Evolutionary conservation across 768 basidiomycete genomes (phyloP), one percentile per base, ranked within the genome.

Genomic region (Rubroboletus satanas): DNA sequence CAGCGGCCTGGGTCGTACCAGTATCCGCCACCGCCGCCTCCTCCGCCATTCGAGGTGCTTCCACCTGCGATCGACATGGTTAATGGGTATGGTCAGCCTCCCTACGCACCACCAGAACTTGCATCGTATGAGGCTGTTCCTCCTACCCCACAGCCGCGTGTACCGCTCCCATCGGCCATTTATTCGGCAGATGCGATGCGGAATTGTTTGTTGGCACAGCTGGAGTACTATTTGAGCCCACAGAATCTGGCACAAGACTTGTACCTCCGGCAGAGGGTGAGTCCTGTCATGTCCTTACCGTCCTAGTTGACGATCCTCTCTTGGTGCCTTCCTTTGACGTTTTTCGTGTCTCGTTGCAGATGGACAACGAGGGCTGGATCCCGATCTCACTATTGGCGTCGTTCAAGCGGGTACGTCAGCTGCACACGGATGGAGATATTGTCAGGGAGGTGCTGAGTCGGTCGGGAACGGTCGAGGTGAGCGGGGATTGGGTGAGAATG

Each of bases 201-300:
- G 46, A 87, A 79, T 63, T 84, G 81, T 66, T 75, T 96, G 28
- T 79, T 96, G 42, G 86, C 83, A 1, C 89, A 96, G 70, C 73
- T 96, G 49, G 95, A 96, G 72, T 97, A 93, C 70, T 98, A 96
- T 74, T 77, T 98, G 61, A 91, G 92, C 62, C 77, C 87, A 52
- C 86, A 97, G 67, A 97, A 96, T 67, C 78, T 98, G 74, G 88
- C 82, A n/a, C 83, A 85, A 66, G 94, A 98, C 69, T 79, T 88
- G 60, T 96, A 80, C 73, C 75, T 98, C 35, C 80, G 92, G 49
- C 79, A 85, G 72, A 77, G 83, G 74, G 93, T 90, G 62, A 66
- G 85, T 77, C 15, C 45, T 45, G 33, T 31, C 15, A 32, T 26
- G n/a, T 56, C 8, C 29, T 14, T 7, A 17, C 5, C 45, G 28